Base-by-base conservation (phyloP, 768 basidiomycete genomes). In the Brasilioporus rufonigricans region DNA sequence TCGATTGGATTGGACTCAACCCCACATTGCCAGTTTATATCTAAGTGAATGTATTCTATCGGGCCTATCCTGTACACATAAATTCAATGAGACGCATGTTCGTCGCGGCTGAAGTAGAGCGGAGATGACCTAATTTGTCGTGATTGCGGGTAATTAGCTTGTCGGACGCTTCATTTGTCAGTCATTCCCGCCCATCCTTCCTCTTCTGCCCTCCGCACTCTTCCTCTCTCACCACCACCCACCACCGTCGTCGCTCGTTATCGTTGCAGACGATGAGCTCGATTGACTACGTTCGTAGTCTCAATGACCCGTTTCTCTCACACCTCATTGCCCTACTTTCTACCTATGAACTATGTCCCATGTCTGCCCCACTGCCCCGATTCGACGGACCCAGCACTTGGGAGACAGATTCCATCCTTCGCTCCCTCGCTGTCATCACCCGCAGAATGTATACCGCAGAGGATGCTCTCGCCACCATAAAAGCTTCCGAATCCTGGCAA, bases 11-110 rank as follows among this genome's bases (percentile, higher is more conserved):
- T 18, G 85, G 80, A 5, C 72, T 91, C 35, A 86, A 91, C 70
- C 90, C 90, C 4, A 85, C 87, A 2, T 72, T 93, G 50, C 89
- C 89, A 0, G 85, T 92, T 57, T 93, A 89, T 65, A 84, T 92
- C 44, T 92, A 55, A 41, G 36, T 35, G 32, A 27, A 14, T 52
- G 56, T 61, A 51, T 54, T 19, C 27, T 50, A 32, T 45, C 50
- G 55, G 50, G 11, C n/a, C n/a, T n/a, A n/a, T n/a, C n/a, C n/a
- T n/a, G n/a, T n/a, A n/a, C n/a, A n/a, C n/a, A n/a, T n/a, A n/a
- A n/a, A n/a, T n/a, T n/a, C n/a, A n/a, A n/a, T n/a, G n/a, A n/a
- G n/a, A n/a, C n/a, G n/a, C n/a, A n/a, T n/a, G n/a, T n/a, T n/a
- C n/a, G n/a, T 18, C 13, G 14, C 16, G 35, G 31, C 27, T 44